Evolutionary conservation across 2,329 filamentous ascomycete genomes (phyloP), one percentile per base, ranked within the genome.

Genomic region (Colletotrichum graminicola): DNA sequence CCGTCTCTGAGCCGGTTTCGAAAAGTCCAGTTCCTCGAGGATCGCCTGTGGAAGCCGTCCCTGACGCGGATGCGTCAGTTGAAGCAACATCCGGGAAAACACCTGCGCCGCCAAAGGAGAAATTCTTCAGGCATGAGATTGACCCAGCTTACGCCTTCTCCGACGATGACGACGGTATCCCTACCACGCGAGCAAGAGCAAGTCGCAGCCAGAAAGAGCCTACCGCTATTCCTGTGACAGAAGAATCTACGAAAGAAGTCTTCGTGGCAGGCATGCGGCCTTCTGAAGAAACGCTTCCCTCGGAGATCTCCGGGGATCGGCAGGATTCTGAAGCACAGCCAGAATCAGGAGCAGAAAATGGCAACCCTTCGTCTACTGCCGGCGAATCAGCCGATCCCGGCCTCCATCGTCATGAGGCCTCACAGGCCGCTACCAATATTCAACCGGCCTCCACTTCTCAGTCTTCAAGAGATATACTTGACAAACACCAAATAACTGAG

Each of bases 111-210:
- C 32, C 51, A 26, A 56, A 57, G 26, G 65, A 73, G 34, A 61
- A 23, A 21, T 73, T 69, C 36, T 14, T 34, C 16, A 73, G 71
- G 32, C 54, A 73, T 11, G 47, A 72, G 16, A 71, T 76, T 29
- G 74, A 75, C 51, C 52, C 60, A 1, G 60, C 72, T 4, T 75
- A 77, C 36, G 71, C 60, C 23, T 77, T 76, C 55, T 76, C 76
- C 7, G 74, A 76, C 60, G 74, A 75, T 5, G 74, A 77, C 26
- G 74, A 75, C 10, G 75, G 67, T 14, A 71, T 76, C 52, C 65
- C 70, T 5, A 34, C n/a, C 11, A 32, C 45, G 10, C 60, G 23
- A 51, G 16, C 49, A 5, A 54, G 29, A 49, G 11, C 16, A 18
- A 14, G 5, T 36, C 52, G 49, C 21, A 7, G 1, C 14, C 34